phyloP scores from a whole-genome alignment of 192 early-diverging fungal genomes.

The Glomus cerebriforme region DNA sequence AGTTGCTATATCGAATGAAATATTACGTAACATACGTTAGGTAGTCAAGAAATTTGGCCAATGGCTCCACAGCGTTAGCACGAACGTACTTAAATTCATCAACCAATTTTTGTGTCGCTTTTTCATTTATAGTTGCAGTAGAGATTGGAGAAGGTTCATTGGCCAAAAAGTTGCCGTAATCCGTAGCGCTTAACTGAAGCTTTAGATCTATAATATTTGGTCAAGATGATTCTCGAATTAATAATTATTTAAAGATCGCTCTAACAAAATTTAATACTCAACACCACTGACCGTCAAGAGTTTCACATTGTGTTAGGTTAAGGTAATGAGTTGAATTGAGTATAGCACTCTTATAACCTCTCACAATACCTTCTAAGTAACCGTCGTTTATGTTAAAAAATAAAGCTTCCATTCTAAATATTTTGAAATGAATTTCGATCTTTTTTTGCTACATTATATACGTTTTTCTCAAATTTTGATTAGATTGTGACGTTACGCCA shows the following conservation, averaged over 20 bases:
- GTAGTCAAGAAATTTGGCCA: conserved; percentile 93
- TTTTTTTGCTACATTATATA: no score
- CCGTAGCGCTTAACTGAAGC: conserved; percentile 91
- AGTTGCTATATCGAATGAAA: background rate
- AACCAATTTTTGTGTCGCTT: conserved; percentile 86
- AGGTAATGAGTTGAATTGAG: conserved; percentile 80
- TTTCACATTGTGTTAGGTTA: conserved; percentile 98
- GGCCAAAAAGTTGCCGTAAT: conserved; percentile 92
- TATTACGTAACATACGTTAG: conserved; percentile 72
- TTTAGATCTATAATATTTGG: conserved; percentile 74
- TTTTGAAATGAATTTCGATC: no score
- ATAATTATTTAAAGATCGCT: background rate
- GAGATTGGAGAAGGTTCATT: conserved; percentile 96
- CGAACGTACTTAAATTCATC: conserved; percentile 92
- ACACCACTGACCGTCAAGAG: conserved; percentile 74
- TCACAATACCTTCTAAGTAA: conserved; percentile 91
- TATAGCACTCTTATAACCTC: conserved; percentile 91
- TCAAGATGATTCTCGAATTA: background rate
- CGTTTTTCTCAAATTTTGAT: no score
- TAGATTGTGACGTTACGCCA: no score
- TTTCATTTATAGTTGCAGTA: conserved; percentile 89
- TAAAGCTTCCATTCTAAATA: conserved; percentile 45
- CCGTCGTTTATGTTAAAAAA: conserved; percentile 89
- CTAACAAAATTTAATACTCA: background rate
- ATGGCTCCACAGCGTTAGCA: conserved; percentile 77